Evolutionary conservation across 202 grass and related monocot genomes (phyloP).

Genomic region (Musa balbisiana): DNA sequence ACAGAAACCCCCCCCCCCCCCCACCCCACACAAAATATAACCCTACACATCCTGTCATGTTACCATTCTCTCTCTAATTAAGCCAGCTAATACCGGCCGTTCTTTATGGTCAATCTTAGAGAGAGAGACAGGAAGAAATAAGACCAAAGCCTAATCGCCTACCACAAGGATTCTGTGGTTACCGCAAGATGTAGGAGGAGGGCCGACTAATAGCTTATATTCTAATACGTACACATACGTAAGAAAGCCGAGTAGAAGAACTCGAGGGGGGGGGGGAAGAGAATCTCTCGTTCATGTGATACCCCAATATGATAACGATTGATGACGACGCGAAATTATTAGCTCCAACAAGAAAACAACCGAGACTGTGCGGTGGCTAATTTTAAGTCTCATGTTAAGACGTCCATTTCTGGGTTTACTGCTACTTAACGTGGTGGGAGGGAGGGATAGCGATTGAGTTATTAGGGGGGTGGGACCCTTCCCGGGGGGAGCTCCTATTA

Average conservation of each 20-base stretch:
- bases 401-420: no score
- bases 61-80: slow-evolving; percentile 1
- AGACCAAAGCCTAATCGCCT: background rate
- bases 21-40: background rate
- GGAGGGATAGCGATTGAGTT: background rate
- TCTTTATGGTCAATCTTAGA: no score
- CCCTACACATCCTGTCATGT: background rate
- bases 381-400: background rate
- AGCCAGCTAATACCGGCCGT: background rate
- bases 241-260: no score
- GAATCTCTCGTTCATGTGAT: slow-evolving; percentile 52
- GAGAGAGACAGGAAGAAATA: background rate
- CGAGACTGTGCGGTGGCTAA: background rate
- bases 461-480: background rate
- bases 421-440: no score
- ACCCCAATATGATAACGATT: slow-evolving; percentile 56
- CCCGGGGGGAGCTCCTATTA: no score
- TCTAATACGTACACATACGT: no score
- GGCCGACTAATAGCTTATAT: no score
- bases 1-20: background rate
- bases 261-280: background rate
- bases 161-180: background rate
- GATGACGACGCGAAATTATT: slow-evolving; percentile 32
- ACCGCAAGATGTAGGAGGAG: no score
- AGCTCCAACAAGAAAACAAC: no score